phyloP scores from a whole-genome alignment of 2,329 filamentous ascomycete genomes.

The Xylaria sp. region DNA sequence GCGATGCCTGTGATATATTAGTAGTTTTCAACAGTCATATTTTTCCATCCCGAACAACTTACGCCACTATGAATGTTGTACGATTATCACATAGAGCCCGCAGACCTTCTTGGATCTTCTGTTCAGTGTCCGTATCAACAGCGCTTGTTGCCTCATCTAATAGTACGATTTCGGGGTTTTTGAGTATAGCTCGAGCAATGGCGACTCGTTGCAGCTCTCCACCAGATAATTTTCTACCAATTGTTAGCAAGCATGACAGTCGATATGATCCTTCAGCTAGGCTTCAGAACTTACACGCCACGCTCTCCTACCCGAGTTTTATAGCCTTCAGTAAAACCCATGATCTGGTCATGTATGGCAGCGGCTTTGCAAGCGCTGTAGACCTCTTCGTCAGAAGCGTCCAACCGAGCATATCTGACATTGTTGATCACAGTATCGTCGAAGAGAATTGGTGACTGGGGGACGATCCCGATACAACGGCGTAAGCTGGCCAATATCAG shows the following conservation, averaged over 20 bases:
- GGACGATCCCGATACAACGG: conserved; percentile 58
- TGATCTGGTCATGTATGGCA: conserved; percentile 66
- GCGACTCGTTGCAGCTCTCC: conserved; percentile 75
- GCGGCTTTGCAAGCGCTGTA: conserved; percentile 63
- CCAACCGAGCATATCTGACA: conserved; percentile 62
- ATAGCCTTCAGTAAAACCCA: conserved; percentile 65
- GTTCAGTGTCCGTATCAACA: conserved; percentile 76
- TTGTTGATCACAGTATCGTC: conserved; percentile 68
- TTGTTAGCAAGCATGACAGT: conserved; percentile 30
- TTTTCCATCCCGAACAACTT: conserved; percentile 51
- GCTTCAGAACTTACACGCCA: conserved; percentile 54
- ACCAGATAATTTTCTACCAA: conserved; percentile 68
- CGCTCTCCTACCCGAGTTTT: conserved; percentile 65
- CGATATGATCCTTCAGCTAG: background rate
- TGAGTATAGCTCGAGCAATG: conserved; percentile 77
- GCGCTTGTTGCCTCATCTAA: conserved; percentile 84
- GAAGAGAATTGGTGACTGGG: conserved; percentile 60
- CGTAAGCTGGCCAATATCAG: conserved; percentile 50
- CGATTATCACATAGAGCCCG: conserved; percentile 67
- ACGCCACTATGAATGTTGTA: conserved; percentile 75
- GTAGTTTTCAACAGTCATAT: conserved; percentile 7
- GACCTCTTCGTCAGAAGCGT: conserved; percentile 61
- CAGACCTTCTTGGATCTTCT: conserved; percentile 73
- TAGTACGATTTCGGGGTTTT: conserved; percentile 78
- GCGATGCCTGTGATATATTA: conserved; percentile 63